Evolutionary conservation across 2,329 filamentous ascomycete species (phyloP), one percentile per base, ranked within the genome.

Genomic region (Nothophaeocryptopus gaeumannii): DNA sequence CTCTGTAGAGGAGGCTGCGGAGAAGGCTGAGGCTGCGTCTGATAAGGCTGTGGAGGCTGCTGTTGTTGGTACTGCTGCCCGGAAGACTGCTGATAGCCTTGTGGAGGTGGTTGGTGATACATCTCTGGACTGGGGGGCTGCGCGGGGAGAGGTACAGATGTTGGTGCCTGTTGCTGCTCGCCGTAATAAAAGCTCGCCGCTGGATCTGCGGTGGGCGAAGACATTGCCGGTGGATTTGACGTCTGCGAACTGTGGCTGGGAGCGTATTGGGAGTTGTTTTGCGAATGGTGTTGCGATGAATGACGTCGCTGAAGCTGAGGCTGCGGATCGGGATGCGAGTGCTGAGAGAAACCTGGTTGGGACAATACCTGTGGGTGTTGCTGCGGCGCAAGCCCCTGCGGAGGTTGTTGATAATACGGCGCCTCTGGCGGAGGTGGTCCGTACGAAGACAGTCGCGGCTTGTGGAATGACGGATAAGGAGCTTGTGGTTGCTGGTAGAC

Each of bases 111-210:
- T 39, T 70, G 68, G 29, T 64, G 63, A 40, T 68, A 65, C 42
- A 59, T 59, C 20, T 63, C 61, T 13, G 66, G 64, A 51, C 62
- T 64, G 9, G 59, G 55, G 13, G 55, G 63, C 35, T 65, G 68
- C 29, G 46, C 26, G n/a, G 50, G 45, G 10, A 29, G 51, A 31
- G 50, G 49, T 31, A 56, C 55, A 34, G 40, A 40, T 10, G 39
- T 34, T 13, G 43, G 30, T 15, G 42, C 30, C 13, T 50, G 48
- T 16, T 61, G 60, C 36, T 59, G 61, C 20, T 62, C 68, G 56
- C 70, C 76, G 60, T 80, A 82, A 65, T 85, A 86, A 60, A 80
- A 84, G 8, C 76, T 75, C 9, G 78, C 73, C 51, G 74, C 79
- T 1, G 79, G 74, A 51, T 86, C 82, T 12, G 74, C 63, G 12